A percentile compares a stretch with the other conserved stretches of the same genome.
Evolutionary conservation across 371 early-diverging fungal species (phyloP).

Genomic region (Lichtheimia ornata): DNA sequence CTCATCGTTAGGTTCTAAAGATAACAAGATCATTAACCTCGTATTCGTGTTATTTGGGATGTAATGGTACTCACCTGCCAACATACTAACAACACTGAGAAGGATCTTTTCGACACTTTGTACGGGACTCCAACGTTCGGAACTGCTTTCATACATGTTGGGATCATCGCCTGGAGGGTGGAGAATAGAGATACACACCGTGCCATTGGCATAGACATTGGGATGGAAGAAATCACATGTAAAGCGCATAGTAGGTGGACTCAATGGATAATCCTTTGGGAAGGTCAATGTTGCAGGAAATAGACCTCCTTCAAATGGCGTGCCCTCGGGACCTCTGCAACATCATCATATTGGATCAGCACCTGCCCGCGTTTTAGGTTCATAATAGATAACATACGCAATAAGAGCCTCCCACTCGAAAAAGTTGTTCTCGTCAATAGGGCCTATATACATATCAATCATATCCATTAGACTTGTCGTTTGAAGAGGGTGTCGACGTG

Average conservation of each 20-base stretch:
- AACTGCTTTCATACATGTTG: slow-evolving; percentile 90
- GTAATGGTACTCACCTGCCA: slow-evolving; percentile 61
- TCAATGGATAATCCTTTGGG: slow-evolving; percentile 94
- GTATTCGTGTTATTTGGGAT: no score
- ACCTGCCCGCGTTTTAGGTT: not conserved
- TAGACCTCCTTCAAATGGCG: slow-evolving; percentile 91
- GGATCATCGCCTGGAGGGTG: slow-evolving; percentile 99
- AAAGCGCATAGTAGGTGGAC: slow-evolving; percentile 90
- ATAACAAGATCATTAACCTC: not conserved
- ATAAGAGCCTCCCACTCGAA: slow-evolving; percentile 97
- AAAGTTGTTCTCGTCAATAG: slow-evolving; percentile 89
- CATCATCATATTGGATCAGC: not conserved
- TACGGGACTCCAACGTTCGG: slow-evolving; percentile 96
- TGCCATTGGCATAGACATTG: slow-evolving; percentile 97
- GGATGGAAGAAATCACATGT: slow-evolving; percentile 95
- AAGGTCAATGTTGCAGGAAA: slow-evolving; percentile 86
- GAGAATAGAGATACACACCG: slow-evolving; percentile 98
- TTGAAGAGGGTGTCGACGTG: not conserved
- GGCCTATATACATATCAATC: slow-evolving; percentile 58
- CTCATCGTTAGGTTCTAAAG: slow-evolving; percentile 95
- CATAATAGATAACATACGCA: slow-evolving; percentile 58
- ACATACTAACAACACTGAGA: slow-evolving; percentile 92
- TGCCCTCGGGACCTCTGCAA: slow-evolving; percentile 88
- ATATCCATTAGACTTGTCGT: not conserved
- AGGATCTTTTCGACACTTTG: slow-evolving; percentile 98